Evolutionary conservation across 306 rosid species (phyloP).

Genomic region (Hippophae tibetana): DNA sequence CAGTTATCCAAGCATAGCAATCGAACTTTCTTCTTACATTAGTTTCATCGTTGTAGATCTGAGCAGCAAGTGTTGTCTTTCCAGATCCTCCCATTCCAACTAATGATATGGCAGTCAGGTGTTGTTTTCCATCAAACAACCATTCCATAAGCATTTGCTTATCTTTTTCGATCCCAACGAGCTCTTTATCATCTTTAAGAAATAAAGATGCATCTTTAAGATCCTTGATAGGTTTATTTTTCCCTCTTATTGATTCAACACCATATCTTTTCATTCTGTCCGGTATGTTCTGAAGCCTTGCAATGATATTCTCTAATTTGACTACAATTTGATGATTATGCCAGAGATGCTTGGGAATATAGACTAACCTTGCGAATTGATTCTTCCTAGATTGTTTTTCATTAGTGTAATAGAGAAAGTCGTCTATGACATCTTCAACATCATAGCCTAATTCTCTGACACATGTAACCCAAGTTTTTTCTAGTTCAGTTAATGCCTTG

Average conservation of each 20-base stretch:
- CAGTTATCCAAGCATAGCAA: constrained; percentile 19
- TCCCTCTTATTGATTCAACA: background rate
- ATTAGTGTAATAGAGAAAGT: background rate
- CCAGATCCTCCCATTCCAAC: constrained; percentile 11
- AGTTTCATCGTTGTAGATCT: too few relatives aligned
- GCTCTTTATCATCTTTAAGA: constrained; percentile 4
- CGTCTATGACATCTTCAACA: constrained; percentile 10
- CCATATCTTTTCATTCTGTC: background rate
- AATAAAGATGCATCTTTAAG: constrained; percentile 2
- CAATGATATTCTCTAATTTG: background rate
- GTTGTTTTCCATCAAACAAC: background rate
- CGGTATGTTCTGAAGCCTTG: background rate
- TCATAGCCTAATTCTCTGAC: constrained; percentile 14
- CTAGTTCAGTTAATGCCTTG: background rate
- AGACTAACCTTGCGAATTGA: background rate
- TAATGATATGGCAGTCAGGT: constrained; percentile 2
- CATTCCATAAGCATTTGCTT: background rate
- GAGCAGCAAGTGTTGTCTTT: constrained; percentile 5
- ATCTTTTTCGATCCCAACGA: constrained; percentile 6
- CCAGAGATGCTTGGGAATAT: background rate
- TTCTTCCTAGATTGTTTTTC: background rate
- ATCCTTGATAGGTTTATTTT: background rate
- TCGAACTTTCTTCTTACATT: constrained; percentile 1
- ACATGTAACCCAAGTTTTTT: constrained; percentile 9
- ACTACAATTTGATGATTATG: background rate